Evolutionary conservation across 2,329 filamentous ascomycete species (phyloP), one percentile per base, ranked within the genome.

Genomic region (Venturia pyrina): DNA sequence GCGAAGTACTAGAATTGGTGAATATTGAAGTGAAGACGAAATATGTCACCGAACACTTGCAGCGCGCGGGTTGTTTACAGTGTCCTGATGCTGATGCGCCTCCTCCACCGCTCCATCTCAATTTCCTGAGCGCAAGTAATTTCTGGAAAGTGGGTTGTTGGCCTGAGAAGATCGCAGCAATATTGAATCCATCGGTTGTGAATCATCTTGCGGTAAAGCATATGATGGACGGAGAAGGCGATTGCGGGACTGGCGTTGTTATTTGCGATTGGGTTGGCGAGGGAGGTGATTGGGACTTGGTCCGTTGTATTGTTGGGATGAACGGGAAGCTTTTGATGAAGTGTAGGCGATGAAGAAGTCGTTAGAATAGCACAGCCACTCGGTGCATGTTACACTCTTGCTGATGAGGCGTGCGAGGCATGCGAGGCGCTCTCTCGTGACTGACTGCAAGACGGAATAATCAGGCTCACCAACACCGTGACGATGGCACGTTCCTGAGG

Each of bases 211-310:
- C 84, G 70, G 76, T 77, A 68, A 80, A 77, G 66, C 83, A 87
- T 71, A 77, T 77, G 68, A 68, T 77, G 68, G 72, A 75, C 73
- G 78, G 80, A 59, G 79, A 87, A 43, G 87, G 89, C 1, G 87
- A 91, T 72, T 92, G 89, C 37, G 84, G 86, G 6, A 96, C 93
- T 1, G 95, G 95, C 4, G 86, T 98, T 67, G 87, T 98, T 57
- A 89, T 98, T 34, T 95, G 89, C 68, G 95, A 99, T 76, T 97
- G 90, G 90, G 93, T 97, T 63, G 95, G 95, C 2, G 81, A 87
- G 68, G 83, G 87, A 68, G 92, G 88, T 0, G 89, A 98, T 77
- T 99, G 93, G 93, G 92, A 97, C 78, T 77, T 98, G 65, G 85
- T 96, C 44, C 85, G 88, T 69, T 90, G 90, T 76, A 88, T 97